These are phyloP conservation scores for Colletotrichum spinosum DNA, from an alignment of 2,329 filamentous ascomycete species.

Conservation along the genomic window DNA sequence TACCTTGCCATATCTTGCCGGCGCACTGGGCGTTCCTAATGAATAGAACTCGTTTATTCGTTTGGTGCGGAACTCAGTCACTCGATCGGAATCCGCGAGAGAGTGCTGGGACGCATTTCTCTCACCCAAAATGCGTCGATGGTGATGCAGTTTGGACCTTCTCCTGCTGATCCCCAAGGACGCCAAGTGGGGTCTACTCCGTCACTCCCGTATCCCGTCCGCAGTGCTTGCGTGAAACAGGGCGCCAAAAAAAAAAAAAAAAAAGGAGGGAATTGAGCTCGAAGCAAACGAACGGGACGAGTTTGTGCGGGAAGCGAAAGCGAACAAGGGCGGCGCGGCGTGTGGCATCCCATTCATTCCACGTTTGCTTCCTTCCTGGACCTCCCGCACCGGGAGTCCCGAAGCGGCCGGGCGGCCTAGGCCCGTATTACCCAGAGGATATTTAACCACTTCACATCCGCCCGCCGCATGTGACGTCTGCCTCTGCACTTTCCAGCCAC, in stretches of 20 bases:
- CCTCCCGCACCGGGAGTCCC: slow-evolving; percentile 19
- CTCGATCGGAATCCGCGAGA: not conserved
- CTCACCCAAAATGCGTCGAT: not conserved
- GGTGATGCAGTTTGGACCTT: slow-evolving; percentile 14
- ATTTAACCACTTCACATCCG: slow-evolving; percentile 26
- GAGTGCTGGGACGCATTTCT: not conserved
- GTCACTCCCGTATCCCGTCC: slow-evolving; percentile 31
- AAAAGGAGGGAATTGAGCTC: not conserved
- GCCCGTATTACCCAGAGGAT: slow-evolving; percentile 3
- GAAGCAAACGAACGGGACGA: too few relatives aligned
- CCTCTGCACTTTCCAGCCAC: not conserved
- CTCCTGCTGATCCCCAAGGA: slow-evolving; percentile 25
- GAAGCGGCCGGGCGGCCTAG: slow-evolving; percentile 10
- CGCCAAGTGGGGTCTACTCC: slow-evolving; percentile 31
- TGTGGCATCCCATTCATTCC: not conserved
- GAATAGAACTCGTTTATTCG: not conserved
- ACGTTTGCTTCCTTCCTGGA: too few relatives aligned
- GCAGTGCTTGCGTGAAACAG: slow-evolving; percentile 17
- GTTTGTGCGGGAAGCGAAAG: slow-evolving; percentile 1
- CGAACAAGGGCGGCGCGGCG: slow-evolving; percentile 1
- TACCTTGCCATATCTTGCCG: not conserved
- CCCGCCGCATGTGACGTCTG: slow-evolving; percentile 1
- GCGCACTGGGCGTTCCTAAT: slow-evolving; percentile 19
- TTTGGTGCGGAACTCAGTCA: slow-evolving; percentile 10
- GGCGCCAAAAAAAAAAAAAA: not conserved